These are phyloP conservation scores for Pigoraptor vietnamica DNA, from an alignment of 78 protist genomes.

Conservation along the genomic window DNA sequence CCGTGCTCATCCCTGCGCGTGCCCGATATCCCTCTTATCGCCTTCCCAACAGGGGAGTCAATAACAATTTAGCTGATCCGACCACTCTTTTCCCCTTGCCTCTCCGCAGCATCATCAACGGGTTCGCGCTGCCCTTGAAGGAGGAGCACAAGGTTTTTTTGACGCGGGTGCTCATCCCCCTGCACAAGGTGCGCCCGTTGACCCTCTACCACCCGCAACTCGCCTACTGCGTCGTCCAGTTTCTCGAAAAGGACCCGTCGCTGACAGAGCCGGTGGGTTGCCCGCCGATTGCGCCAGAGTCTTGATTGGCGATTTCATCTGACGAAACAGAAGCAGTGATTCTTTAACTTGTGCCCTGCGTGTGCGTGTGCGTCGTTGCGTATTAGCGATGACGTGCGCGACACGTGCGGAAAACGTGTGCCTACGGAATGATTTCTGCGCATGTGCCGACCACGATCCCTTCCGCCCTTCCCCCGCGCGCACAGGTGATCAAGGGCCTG, in stretches of 20 bases:
- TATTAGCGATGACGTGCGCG: no score
- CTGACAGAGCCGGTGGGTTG: background rate
- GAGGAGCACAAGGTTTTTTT: conserved; percentile 87
- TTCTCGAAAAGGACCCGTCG: conserved; percentile 72
- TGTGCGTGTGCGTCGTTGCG: background rate
- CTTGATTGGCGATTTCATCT: no score
- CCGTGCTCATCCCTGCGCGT: no score
- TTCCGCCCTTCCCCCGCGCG: background rate
- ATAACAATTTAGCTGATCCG: background rate
- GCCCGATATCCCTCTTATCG: no score
- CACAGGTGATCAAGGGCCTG: conserved; percentile 40
- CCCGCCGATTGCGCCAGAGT: background rate
- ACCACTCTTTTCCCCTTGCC: background rate
- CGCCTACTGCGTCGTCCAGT: conserved; percentile 82
- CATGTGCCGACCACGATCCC: no score
- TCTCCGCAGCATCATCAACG: conserved; percentile 82
- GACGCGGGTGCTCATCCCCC: conserved; percentile 40
- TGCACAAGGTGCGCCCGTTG: conserved; percentile 12
- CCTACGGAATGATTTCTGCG: no score
- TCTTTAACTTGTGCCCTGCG: no score
- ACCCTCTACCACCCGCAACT: conserved; percentile 69
- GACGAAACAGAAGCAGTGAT: no score
- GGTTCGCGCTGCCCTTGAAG: conserved; percentile 93
- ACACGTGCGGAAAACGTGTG: no score
- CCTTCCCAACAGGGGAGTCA: no score